Conservation (phyloP, 345 rosid species). For the Nasturtium officinale region DNA sequence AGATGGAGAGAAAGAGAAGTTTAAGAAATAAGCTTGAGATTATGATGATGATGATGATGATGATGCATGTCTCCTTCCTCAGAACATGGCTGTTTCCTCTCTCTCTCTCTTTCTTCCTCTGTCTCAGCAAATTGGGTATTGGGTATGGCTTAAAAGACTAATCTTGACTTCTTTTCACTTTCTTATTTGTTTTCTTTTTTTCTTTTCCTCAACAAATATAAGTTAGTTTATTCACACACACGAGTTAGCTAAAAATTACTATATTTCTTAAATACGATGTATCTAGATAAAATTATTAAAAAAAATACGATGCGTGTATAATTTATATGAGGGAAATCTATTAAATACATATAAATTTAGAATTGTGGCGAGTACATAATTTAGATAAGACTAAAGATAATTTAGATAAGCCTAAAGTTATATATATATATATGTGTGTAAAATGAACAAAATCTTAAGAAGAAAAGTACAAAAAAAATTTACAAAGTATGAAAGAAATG, state of each 20-base stretch:
- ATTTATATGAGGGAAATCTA: no score
- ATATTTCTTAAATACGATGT: no score
- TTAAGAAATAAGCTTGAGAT: constrained; percentile 36
- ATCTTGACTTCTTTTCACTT: constrained; percentile 32
- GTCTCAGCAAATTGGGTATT: constrained; percentile 44
- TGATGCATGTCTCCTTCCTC: constrained; percentile 50
- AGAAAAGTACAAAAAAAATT: no score
- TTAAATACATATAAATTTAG: no score
- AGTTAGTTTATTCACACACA: background rate
- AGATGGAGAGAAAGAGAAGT: constrained; percentile 40
- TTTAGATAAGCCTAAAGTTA: background rate
- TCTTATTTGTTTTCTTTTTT: background rate
- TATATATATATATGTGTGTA: no score
- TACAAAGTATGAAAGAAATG: background rate
- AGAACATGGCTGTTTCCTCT: constrained; percentile 41
- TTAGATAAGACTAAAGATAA: background rate
- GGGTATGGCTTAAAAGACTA: constrained; percentile 44
- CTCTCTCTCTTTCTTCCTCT: constrained; percentile 33
- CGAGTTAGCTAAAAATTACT: background rate
- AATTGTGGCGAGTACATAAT: no score
- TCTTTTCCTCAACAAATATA: background rate
- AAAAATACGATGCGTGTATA: no score
- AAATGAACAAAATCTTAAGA: background rate
- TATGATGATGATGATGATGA: constrained; percentile 16
- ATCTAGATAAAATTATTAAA: no score